A percentile compares a stretch with the other conserved stretches of the same genome.
Conservation (phyloP, 805 yeast species). For the Nakazawaea wickerhamii region DNA sequence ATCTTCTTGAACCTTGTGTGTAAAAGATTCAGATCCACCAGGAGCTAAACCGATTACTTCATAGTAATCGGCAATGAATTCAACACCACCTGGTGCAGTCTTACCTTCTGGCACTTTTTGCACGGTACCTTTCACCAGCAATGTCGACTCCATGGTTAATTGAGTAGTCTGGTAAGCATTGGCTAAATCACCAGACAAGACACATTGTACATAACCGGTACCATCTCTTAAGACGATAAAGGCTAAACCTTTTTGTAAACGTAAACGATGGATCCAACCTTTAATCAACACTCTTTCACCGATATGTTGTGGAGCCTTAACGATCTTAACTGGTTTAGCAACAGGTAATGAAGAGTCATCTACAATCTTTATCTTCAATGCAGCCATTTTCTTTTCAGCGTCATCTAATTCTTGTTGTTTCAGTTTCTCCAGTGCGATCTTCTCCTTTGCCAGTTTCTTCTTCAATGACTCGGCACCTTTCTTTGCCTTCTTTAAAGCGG, state of each 20-base stretch:
- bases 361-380: slow-evolving; percentile 67
- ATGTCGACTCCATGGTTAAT: slow-evolving; percentile 84
- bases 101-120: slow-evolving; percentile 91
- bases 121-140: slow-evolving; percentile 74
- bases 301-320: slow-evolving; percentile 44
- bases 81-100: slow-evolving; percentile 96
- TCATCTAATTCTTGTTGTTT: slow-evolving; percentile 63
- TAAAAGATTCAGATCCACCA: slow-evolving; percentile 89
- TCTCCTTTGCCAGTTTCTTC: slow-evolving; percentile 71
- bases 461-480: slow-evolving; percentile 91
- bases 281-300: slow-evolving; percentile 71
- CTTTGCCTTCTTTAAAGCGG: slow-evolving; percentile 92
- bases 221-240: slow-evolving; percentile 95
- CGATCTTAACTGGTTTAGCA: slow-evolving; percentile 65
- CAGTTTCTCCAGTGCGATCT: slow-evolving; percentile 46
- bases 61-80: slow-evolving; percentile 85
- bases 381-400: slow-evolving; percentile 68
- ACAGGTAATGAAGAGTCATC: slow-evolving; percentile 71
- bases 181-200: slow-evolving; percentile 87
- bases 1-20: slow-evolving; percentile 89
- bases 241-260: slow-evolving; percentile 87
- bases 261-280: slow-evolving; percentile 96
- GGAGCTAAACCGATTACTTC: slow-evolving; percentile 92
- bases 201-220: slow-evolving; percentile 83
- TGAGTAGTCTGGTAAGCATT: slow-evolving; percentile 80